Evolutionary conservation across 306 rosid species (phyloP), one percentile per base, ranked within the genome.

Genomic region (Cicer arietinum): DNA sequence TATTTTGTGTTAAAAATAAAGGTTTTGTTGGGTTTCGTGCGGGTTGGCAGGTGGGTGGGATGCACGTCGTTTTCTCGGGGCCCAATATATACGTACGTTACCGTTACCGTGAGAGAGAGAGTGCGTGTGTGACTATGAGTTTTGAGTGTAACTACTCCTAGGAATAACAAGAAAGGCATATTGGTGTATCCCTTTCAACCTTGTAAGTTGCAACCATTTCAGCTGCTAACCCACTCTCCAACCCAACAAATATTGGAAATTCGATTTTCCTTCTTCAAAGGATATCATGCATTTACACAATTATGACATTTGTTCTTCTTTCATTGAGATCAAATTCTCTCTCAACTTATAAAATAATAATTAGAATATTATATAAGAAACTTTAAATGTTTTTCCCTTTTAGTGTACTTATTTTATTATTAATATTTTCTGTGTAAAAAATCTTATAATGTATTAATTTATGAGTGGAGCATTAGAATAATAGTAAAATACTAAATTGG

Each of bases 11-110:
- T 14, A 14, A 14, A 14, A 14, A 89, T 85, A 91, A 93, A 97
- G 98, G 98, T 85, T 79, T 67, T 74, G 89, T 85, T 85, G 96
- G 92, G 89, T 85, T 64, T 81, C 80, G 93, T 89, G 97, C 91
- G 87, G 40, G 40, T 17, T 30, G 43, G 25, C 25, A 87, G 91
- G 84, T 77, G 74, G 85, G 89, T 84, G 86, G 86, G 80, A 80
- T 48, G 85, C 91, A 85, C 89, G 89, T 83, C 87, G 71, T 84
- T 88, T 73, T 85, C 90, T 75, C 25, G 85, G 85, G 89, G 22
- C 83, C 81, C 79, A 57, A 77, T 46, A 68, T 47, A 68, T 48
- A 6, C 51, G 37, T 41, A 64, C 48, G 69, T 14, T 14, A 14
- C 16, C 16, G 16, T 14, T 42, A 42, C 69, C 30, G 44, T 64